Conservation (phyloP, 169 alveolate species). For the Cryptosporidium ubiquitum region DNA sequence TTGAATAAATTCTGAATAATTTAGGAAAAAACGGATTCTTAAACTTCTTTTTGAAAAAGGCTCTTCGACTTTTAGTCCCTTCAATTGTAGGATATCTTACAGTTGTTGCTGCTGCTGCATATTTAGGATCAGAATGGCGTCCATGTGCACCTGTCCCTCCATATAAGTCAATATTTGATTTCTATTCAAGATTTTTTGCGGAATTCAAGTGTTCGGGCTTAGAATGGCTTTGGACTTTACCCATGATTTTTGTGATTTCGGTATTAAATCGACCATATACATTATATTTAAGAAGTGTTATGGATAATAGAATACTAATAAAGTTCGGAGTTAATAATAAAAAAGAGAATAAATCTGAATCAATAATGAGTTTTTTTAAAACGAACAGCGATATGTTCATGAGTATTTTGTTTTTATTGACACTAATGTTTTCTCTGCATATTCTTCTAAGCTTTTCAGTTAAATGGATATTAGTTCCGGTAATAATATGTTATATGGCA, state of each 20-base stretch:
- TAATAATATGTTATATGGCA: constrained; percentile 2
- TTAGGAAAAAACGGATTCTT: background rate
- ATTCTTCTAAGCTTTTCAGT: constrained; percentile 21
- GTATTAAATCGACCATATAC: constrained; percentile 20
- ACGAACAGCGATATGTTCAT: background rate
- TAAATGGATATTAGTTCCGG: constrained; percentile 12
- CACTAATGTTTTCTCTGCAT: constrained; percentile 9
- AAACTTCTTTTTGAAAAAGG: constrained; percentile 7
- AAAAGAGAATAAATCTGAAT: background rate
- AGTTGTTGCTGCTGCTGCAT: constrained; percentile 73
- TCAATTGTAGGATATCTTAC: constrained; percentile 56
- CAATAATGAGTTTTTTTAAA: background rate
- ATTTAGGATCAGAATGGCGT: constrained; percentile 71
- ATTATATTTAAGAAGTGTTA: background rate
- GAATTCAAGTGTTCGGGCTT: constrained; percentile 68
- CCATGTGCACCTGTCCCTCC: constrained; percentile 69
- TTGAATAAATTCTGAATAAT: background rate
- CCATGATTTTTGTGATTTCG: constrained; percentile 42
- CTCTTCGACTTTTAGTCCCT: constrained; percentile 25
- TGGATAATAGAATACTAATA: background rate
- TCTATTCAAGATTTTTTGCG: constrained; percentile 36
- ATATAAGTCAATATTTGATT: constrained; percentile 25
- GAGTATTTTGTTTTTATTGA: constrained; percentile 10
- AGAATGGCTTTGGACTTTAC: constrained; percentile 73
- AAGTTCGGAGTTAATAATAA: background rate